Evolutionary conservation across 768 basidiomycete genomes (phyloP), one percentile per base, ranked within the genome.

Genomic region (Pulveroboletus frians): DNA sequence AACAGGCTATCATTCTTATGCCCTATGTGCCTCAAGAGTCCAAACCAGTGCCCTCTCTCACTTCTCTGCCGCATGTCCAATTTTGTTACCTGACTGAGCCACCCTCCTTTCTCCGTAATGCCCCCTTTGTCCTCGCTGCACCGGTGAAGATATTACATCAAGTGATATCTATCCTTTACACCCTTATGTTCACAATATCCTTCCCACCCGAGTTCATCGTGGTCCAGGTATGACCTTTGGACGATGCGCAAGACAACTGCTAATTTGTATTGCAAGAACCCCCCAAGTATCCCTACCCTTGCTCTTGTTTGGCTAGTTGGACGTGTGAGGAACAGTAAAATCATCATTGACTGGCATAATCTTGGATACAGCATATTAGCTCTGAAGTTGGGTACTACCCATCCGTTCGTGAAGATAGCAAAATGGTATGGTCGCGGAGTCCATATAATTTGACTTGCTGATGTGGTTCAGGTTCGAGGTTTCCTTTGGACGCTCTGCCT

Each of bases 281-380:
- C 96, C 23, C 96, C 96, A 9, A 89, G 88, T 51, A 93, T 99
- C 32, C 96, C 96, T 1, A 94, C 94, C 0, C 78, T 99, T 15
- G 84, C 85, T 3, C 71, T 98, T 17, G 91, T 89, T 3, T 88
- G 88, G 76, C 66, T 92, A 23, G 82, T 85, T 1, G 78, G 79
- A 18, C 62, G 71, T 17, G 59, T 91, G 14, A 76, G 82, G 15
- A 85, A 88, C 3, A 85, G 85, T 56, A 91, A 88, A 59, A 73
- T 99, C 56, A 88, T 99, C 51, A 93, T 99, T 47, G 96, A 99
- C 70, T 99, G 96, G 96, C 96, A 99, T 65, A 99, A 99, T 66
- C 79, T 95, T 21, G 96, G 96, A 15, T 93, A 92, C 65, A 95
- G 84, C 54, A 92, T 98, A 39, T 79, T 99, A 41, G 87, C 86